phyloP scores from a whole-genome alignment of 1,284 basidiomycete species.

The Tylopilus sp. region DNA sequence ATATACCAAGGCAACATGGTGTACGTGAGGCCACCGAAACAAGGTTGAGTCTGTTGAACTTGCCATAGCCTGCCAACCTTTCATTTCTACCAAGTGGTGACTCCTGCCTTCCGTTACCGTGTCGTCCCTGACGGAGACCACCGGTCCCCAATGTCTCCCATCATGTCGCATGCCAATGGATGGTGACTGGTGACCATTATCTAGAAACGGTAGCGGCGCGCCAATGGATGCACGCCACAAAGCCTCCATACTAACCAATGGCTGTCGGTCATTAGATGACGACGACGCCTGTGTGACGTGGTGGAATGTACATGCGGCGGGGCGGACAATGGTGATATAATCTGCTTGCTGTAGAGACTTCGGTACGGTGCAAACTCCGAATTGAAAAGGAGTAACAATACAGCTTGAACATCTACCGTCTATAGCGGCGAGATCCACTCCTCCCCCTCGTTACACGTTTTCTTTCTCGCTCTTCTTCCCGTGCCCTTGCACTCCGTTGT shows the following conservation, averaged over 20 bases:
- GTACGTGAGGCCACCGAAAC: background rate
- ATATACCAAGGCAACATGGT: constrained; percentile 1
- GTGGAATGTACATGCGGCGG: background rate
- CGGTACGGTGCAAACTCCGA: background rate
- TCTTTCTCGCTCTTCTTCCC: constrained; percentile 67
- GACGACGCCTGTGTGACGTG: background rate
- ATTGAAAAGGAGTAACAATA: background rate
- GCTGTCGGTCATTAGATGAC: background rate
- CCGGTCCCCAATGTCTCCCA: background rate
- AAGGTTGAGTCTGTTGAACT: background rate
- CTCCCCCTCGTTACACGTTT: constrained; percentile 41
- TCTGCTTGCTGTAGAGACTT: constrained; percentile 2
- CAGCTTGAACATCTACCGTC: constrained; percentile 19
- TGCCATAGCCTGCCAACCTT: background rate
- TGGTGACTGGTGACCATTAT: background rate
- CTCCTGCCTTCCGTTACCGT: background rate
- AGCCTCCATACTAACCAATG: background rate
- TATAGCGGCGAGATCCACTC: constrained; percentile 18
- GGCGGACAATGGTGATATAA: too few species aligned
- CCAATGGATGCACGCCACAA: constrained; percentile 2
- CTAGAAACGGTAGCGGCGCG: background rate
- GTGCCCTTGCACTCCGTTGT: constrained; percentile 60
- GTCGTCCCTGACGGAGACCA: background rate
- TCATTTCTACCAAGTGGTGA: background rate
- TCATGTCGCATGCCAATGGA: background rate